These are phyloP conservation scores for Botrytis paeoniae DNA, from an alignment of 2,329 filamentous ascomycete species.

Conservation along the genomic window DNA sequence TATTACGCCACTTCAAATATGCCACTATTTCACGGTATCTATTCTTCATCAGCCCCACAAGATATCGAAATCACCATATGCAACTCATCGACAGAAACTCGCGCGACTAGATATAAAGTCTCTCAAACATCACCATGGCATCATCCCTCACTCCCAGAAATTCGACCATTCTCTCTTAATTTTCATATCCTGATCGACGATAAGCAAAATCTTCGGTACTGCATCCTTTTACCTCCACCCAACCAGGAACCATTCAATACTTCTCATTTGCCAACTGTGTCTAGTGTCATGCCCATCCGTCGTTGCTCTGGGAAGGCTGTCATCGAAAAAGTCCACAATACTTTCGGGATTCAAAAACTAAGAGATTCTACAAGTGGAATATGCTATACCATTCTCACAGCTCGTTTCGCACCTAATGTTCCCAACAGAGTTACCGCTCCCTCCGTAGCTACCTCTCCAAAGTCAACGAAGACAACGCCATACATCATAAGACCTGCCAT, in stretches of 20 bases:
- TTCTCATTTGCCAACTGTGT: background rate
- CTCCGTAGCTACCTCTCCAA: no score
- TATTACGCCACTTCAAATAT: background rate
- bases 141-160: constrained; percentile 5
- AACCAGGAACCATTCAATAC: background rate
- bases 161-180: constrained; percentile 8
- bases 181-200: constrained; percentile 8
- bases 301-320: background rate
- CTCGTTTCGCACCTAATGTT: background rate
- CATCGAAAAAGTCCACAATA: background rate
- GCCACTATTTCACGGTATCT: constrained; percentile 1
- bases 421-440: no score
- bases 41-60: constrained; percentile 1
- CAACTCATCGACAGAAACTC: background rate
- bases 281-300: background rate
- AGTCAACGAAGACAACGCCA: background rate
- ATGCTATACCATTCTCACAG: constrained; percentile 8
- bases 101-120: background rate
- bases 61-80: background rate
- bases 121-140: background rate
- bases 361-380: background rate
- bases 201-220: constrained; percentile 5
- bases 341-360: background rate
- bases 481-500: background rate
- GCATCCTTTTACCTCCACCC: constrained; percentile 8